Base-by-base conservation (phyloP, 192 early-diverging fungal genomes). In the Rhizophagus clarus region DNA sequence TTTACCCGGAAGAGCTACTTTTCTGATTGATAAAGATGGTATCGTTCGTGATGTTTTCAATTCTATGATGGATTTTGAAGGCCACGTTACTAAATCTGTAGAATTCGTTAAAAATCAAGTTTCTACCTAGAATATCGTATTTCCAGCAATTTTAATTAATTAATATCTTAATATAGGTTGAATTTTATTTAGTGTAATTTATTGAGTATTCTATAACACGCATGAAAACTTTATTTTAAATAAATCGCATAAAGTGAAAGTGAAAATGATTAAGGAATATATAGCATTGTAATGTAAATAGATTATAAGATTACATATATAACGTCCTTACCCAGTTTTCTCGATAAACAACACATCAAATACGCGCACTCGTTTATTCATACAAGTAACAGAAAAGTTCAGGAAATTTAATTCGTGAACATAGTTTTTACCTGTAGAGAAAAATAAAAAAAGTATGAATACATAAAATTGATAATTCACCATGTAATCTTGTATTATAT, bases 1-100 rank as follows among this genome's bases (percentile, higher is more conserved):
- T 22, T 24, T 81, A 3, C 70, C 64, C 76, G 84, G 85, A 28
- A 81, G 85, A 24, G 84, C 67, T 8, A 86, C 83, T 20, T 86
- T 49, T 71, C 51, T 86, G 14, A 84, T 86, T 34, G 75, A 61
- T 68, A 80, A 75, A 42, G 83, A 86, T n/a, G 85, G 85, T 29
- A 62, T 75, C 10, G 31, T 86, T 40, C 73, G 51, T 3, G 83
- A 86, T 66, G 81, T 84, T 17, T 86, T 84, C 37, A 82, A 84
- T 61, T 86, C 85, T 28, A 72, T 79, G 9, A 62, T 84, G 17
- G 79, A 81, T 64, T 72, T 80, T 60, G 24, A 61, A 11, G 76
- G 84, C 24, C 83, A 86, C 72, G 81, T 80, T 11, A 84, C 77
- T 26, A 74, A 47, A 47, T 75, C 81, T 63, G 69, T 84, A 26